These are phyloP conservation scores for Cyberlindnera samutprakarnensis DNA, from an alignment of 805 yeast species.

Conservation along the genomic window DNA sequence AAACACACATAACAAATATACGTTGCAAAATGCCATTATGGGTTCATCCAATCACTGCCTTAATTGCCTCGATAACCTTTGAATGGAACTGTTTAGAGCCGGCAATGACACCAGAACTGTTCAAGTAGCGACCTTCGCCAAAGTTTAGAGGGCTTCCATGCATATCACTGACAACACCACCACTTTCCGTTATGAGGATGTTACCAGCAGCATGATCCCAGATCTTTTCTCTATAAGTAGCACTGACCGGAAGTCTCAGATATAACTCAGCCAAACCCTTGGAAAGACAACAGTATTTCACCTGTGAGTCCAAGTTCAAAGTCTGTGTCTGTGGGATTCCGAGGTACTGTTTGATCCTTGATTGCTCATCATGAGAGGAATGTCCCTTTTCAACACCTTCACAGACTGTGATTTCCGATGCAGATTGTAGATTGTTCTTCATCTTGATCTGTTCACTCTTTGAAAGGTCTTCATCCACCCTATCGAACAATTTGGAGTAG, in stretches of 20 bases:
- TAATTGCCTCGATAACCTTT: conserved; percentile 24
- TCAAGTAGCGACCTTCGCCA: conserved; percentile 74
- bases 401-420: conserved; percentile 55
- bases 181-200: conserved; percentile 78
- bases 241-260: conserved; percentile 74
- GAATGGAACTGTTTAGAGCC: conserved; percentile 33
- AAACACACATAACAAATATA: no score
- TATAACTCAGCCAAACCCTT: conserved; percentile 91
- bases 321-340: conserved; percentile 53
- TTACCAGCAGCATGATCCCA: conserved; percentile 99
- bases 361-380: conserved; percentile 84
- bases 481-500: conserved; percentile 28
- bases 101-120: conserved; percentile 91
- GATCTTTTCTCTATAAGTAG: conserved; percentile 80
- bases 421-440: conserved; percentile 36
- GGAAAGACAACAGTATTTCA: conserved; percentile 86
- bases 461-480: conserved; percentile 30
- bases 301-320: conserved; percentile 90
- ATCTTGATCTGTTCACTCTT: conserved; percentile 35
- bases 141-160: conserved; percentile 69
- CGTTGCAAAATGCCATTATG: no score
- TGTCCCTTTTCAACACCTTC: conserved; percentile 97
- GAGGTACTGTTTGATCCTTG: conserved; percentile 56
- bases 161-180: conserved; percentile 86
- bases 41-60: conserved; percentile 5